Evolutionary conservation across 495 filamentous ascomycete species (phyloP).

Genomic region (Daldinia caldariorum): DNA sequence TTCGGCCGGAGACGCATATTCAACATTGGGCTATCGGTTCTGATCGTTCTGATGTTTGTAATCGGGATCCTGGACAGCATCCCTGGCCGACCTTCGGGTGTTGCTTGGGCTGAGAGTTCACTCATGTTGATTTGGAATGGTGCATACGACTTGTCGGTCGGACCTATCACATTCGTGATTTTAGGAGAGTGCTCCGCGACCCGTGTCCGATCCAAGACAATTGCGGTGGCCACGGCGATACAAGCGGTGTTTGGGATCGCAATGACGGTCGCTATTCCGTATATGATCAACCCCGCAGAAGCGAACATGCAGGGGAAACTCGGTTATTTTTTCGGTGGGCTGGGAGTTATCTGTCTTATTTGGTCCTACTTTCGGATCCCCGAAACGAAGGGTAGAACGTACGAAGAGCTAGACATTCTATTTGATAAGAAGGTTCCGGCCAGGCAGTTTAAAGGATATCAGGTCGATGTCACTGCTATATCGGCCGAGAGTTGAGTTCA

Average conservation of each 20-base stretch:
- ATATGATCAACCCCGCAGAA: constrained; percentile 73
- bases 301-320: constrained; percentile 72
- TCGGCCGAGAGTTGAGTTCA: constrained; percentile 23
- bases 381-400: constrained; percentile 68
- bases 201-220: constrained; percentile 68
- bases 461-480: constrained; percentile 42
- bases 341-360: constrained; percentile 55
- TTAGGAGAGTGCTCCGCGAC: constrained; percentile 68
- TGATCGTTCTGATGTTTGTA: constrained; percentile 63
- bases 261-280: constrained; percentile 71
- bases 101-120: constrained; percentile 63
- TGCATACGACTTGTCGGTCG: constrained; percentile 65
- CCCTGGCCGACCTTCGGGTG: constrained; percentile 54
- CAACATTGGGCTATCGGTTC: constrained; percentile 56
- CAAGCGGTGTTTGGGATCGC: constrained; percentile 68
- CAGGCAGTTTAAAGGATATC: constrained; percentile 58
- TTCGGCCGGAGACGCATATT: constrained; percentile 67
- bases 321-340: constrained; percentile 73
- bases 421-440: constrained; percentile 64
- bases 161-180: constrained; percentile 70
- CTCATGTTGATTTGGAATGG: constrained; percentile 68
- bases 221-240: constrained; percentile 67
- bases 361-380: constrained; percentile 68
- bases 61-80: constrained; percentile 69
- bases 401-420: constrained; percentile 65